These are phyloP conservation scores for Saccharomycopsis fodiens DNA, from an alignment of 805 yeast species.

Conservation along the genomic window DNA sequence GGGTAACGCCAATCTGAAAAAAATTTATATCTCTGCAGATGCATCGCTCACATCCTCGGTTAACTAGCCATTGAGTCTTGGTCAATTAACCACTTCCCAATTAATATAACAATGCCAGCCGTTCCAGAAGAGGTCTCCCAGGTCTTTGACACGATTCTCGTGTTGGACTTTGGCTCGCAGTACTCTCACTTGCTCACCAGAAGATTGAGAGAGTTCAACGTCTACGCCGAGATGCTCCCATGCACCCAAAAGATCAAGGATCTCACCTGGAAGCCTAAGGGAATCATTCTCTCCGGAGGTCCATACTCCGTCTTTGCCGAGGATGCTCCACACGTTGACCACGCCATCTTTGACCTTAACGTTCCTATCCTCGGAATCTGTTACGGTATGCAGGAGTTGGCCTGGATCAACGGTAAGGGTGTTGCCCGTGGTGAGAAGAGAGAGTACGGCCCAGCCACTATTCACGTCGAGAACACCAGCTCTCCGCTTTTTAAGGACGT, in stretches of 20 bases:
- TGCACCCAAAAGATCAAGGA: slow-evolving; percentile 96
- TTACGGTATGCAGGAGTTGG: slow-evolving; percentile 98
- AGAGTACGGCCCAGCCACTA: slow-evolving; percentile 95
- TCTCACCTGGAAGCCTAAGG: slow-evolving; percentile 90
- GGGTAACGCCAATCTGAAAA: not conserved
- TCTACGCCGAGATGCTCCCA: slow-evolving; percentile 98
- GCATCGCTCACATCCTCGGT: too few species aligned
- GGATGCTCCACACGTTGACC: slow-evolving; percentile 97
- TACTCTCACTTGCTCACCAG: slow-evolving; percentile 95
- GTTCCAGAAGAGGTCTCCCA: slow-evolving; percentile 53
- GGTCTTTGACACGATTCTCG: slow-evolving; percentile 93
- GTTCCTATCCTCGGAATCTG: slow-evolving; percentile 97
- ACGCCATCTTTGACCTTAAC: slow-evolving; percentile 77
- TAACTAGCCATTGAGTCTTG: too few species aligned
- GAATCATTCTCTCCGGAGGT: slow-evolving; percentile 93
- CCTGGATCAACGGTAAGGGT: slow-evolving; percentile 89
- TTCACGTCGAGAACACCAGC: slow-evolving; percentile 59
- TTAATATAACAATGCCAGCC: not conserved
- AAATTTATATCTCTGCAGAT: too few species aligned
- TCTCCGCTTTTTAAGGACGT: slow-evolving; percentile 80
- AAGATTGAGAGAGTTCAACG: slow-evolving; percentile 95
- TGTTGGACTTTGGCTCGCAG: slow-evolving; percentile 97
- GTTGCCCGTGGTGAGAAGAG: slow-evolving; percentile 96
- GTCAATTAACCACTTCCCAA: too few species aligned
- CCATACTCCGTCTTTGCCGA: slow-evolving; percentile 96